Evolutionary conservation across 2,329 filamentous ascomycete species (phyloP).

Genomic region (Colletotrichum scovillei): DNA sequence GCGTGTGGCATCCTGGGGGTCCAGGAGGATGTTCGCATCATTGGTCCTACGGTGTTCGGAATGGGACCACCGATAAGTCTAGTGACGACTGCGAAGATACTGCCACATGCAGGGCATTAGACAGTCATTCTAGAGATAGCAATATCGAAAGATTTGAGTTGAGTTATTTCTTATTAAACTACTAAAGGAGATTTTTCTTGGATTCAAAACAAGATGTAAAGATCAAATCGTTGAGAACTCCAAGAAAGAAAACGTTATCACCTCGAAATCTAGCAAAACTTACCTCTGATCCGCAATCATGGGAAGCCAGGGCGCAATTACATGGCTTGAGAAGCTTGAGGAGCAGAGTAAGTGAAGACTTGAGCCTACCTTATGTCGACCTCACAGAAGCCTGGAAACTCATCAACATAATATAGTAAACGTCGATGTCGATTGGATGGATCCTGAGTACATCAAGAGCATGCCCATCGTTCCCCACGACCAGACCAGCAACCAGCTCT

Average conservation of each 20-base stretch:
- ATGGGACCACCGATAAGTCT: constrained; percentile 1
- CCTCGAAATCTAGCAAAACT: background rate
- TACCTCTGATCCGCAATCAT: constrained; percentile 38
- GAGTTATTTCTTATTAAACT: background rate
- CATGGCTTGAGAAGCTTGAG: constrained; percentile 57
- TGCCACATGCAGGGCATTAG: constrained; percentile 29
- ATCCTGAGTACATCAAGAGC: constrained; percentile 57
- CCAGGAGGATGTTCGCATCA: background rate
- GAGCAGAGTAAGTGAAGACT: constrained; percentile 45
- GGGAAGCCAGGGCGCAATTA: constrained; percentile 44
- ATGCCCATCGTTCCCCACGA: constrained; percentile 58
- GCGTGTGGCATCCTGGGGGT: constrained; percentile 17
- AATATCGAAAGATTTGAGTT: background rate
- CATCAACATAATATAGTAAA: constrained; percentile 49
- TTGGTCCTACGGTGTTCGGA: constrained; percentile 8
- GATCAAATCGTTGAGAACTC: background rate
- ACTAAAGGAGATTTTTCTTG: background rate
- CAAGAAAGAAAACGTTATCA: background rate
- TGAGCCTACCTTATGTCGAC: too few species aligned
- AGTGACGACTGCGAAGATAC: background rate
- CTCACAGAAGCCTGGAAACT: background rate
- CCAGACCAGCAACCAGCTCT: constrained; percentile 62
- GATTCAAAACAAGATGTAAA: background rate
- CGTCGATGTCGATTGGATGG: constrained; percentile 65
- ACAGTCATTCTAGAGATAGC: background rate